Conservation (phyloP, 2,329 filamentous ascomycete genomes). For the Metarhizium robertsii region DNA sequence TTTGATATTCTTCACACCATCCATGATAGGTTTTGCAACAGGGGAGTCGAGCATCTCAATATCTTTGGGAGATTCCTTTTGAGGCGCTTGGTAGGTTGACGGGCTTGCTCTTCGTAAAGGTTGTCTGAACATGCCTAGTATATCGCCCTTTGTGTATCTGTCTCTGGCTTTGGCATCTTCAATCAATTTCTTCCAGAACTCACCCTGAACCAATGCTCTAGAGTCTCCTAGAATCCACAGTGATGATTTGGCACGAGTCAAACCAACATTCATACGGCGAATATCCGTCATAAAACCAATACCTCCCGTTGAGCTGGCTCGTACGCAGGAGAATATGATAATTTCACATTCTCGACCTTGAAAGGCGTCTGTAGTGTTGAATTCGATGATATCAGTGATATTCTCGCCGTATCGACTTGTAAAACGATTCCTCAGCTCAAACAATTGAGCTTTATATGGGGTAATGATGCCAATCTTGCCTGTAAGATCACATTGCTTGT, state of each 20-base stretch:
- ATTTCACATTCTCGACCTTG: conserved; percentile 95
- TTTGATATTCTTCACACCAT: not conserved
- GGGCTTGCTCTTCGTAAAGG: conserved; percentile 29
- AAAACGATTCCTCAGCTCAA: conserved; percentile 70
- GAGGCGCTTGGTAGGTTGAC: conserved; percentile 9
- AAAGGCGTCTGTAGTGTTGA: conserved; percentile 98
- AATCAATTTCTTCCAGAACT: conserved; percentile 85
- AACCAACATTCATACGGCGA: conserved; percentile 96
- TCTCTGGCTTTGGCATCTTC: conserved; percentile 67
- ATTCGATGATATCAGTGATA: conserved; percentile 77
- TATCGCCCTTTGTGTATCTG: conserved; percentile 62
- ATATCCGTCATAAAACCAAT: conserved; percentile 99
- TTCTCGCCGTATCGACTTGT: conserved; percentile 58
- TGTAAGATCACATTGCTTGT: conserved; percentile 56
- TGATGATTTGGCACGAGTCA: conserved; percentile 93
- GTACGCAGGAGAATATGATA: conserved; percentile 97
- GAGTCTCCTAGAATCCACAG: conserved; percentile 96
- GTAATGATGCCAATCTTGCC: conserved; percentile 95
- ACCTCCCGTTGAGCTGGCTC: conserved; percentile 82
- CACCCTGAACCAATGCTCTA: conserved; percentile 71
- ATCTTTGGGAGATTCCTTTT: conserved; percentile 2
- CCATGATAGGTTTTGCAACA: not conserved
- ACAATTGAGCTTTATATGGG: conserved; percentile 90
- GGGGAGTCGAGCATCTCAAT: conserved; percentile 7
- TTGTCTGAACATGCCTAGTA: conserved; percentile 38